phyloP scores from a whole-genome alignment of 1,139 yeast species.

The Geotrichum cucujoidarum region DNA sequence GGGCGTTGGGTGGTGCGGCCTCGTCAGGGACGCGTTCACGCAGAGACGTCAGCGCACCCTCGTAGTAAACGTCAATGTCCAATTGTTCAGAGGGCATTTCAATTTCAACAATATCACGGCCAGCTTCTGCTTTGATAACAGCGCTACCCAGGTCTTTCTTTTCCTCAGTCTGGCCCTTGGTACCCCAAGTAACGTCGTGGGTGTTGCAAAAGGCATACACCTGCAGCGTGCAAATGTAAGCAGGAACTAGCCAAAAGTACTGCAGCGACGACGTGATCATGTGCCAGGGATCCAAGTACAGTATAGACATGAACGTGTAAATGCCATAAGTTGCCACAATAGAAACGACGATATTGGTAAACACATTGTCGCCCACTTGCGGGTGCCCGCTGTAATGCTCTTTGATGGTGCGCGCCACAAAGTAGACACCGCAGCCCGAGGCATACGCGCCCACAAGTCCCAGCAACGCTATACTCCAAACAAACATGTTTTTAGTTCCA shows the following conservation, averaged over 20 bases:
- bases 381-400: conserved; percentile 40
- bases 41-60: conserved; percentile 67
- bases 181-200: conserved; percentile 97
- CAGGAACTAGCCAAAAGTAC: conserved; percentile 83
- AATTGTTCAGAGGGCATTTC: conserved; percentile 88
- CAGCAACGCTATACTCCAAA: conserved; percentile 62
- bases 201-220: conserved; percentile 93
- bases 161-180: conserved; percentile 83
- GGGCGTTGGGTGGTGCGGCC: conserved; percentile 48
- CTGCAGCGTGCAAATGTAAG: conserved; percentile 84
- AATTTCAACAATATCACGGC: conserved; percentile 62
- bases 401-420: conserved; percentile 56
- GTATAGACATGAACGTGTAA: conserved; percentile 67
- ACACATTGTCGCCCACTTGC: conserved; percentile 42
- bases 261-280: conserved; percentile 77
- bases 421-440: conserved; percentile 73
- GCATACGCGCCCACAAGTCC: conserved; percentile 81
- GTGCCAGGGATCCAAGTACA: conserved; percentile 95
- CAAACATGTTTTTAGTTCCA: conserved; percentile 72
- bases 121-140: conserved; percentile 50
- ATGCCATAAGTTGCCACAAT: conserved; percentile 83
- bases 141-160: conserved; percentile 63
- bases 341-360: conserved; percentile 76
- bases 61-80: conserved; percentile 83
- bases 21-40: conserved; percentile 58